A percentile compares a stretch with the other conserved stretches of the same genome.
Evolutionary conservation across 1,284 basidiomycete species (phyloP).

Genomic region (Apiotrichum brassicae): DNA sequence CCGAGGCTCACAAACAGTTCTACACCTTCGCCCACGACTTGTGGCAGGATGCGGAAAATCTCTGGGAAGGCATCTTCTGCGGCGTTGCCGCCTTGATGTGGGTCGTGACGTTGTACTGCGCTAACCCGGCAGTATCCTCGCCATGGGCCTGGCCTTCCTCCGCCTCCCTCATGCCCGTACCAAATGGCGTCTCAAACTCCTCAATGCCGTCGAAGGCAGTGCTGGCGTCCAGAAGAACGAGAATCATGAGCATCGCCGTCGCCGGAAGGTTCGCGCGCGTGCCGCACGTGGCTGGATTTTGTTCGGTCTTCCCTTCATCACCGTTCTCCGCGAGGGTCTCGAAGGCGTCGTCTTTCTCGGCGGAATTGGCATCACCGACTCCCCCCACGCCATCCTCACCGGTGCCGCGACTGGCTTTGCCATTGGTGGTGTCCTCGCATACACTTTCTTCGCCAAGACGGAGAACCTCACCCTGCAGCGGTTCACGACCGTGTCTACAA

Average conservation of each 20-base stretch:
- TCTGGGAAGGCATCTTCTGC: conserved; percentile 62
- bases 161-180: conserved; percentile 69
- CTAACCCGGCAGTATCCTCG: conserved; percentile 27
- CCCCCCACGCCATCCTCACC: conserved; percentile 60
- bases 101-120: neutral
- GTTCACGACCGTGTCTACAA: conserved; percentile 76
- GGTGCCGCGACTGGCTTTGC: conserved; percentile 50
- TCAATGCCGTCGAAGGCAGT: conserved; percentile 59
- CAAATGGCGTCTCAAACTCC: conserved; percentile 80
- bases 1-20: conserved; percentile 28
- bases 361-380: conserved; percentile 52
- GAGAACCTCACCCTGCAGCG: conserved; percentile 52
- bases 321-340: conserved; percentile 81
- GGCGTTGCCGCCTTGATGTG: conserved; percentile 56
- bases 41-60: conserved; percentile 59
- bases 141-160: conserved; percentile 69
- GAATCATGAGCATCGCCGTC: conserved; percentile 4
- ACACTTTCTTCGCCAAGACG: conserved; percentile 28
- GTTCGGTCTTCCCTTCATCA: conserved; percentile 75
- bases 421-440: conserved; percentile 61
- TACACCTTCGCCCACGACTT: conserved; percentile 50
- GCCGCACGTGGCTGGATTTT: conserved; percentile 51
- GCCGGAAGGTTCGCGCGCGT: conserved; percentile 13
- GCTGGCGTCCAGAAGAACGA: conserved; percentile 9
- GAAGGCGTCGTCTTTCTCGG: conserved; percentile 87